Conservation (phyloP, 805 yeast genomes). For the Yamadazyma takamatsuzukensis region DNA sequence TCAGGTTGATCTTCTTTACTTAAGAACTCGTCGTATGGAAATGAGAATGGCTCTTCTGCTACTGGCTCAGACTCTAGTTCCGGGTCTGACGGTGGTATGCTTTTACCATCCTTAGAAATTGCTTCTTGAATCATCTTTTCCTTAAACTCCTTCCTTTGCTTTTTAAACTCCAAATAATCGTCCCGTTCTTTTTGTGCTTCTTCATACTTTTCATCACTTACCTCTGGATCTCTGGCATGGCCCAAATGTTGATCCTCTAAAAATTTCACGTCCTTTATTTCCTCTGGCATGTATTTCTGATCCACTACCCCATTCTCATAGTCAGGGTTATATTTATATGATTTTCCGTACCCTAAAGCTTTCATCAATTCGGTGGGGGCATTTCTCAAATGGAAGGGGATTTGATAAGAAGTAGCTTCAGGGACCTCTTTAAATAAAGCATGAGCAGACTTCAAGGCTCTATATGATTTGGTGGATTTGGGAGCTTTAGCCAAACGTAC, state of each 20-base stretch:
- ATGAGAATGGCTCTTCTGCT: slow-evolving; percentile 4
- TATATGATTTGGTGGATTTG: slow-evolving; percentile 81
- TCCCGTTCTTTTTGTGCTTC: slow-evolving; percentile 13
- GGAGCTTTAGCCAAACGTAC: slow-evolving; percentile 83
- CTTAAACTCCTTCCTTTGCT: slow-evolving; percentile 8
- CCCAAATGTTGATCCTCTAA: slow-evolving; percentile 60
- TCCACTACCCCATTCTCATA: slow-evolving; percentile 65
- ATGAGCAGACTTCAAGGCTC: slow-evolving; percentile 73
- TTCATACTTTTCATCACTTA: slow-evolving; percentile 11
- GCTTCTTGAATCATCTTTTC: slow-evolving; percentile 5
- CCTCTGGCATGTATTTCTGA: slow-evolving; percentile 76
- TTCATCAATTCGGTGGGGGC: slow-evolving; percentile 93
- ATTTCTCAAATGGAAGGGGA: slow-evolving; percentile 82
- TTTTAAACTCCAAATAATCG: slow-evolving; percentile 18
- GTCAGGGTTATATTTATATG: slow-evolving; percentile 87
- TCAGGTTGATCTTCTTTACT: slow-evolving; percentile 37
- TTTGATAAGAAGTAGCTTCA: slow-evolving; percentile 55
- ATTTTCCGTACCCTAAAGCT: slow-evolving; percentile 79
- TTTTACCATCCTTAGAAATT: slow-evolving; percentile 1
- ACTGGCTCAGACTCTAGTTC: slow-evolving; percentile 1
- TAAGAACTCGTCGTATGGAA: slow-evolving; percentile 30
- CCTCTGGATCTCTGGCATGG: slow-evolving; percentile 15
- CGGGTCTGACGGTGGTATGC: too few species aligned
- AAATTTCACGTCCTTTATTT: slow-evolving; percentile 41
- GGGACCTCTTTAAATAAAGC: slow-evolving; percentile 54